Percentiles rank a stretch among this genome's conserved stretches.
Conservation (phyloP, 257 asterid genomes). For the Dorcoceras hygrometricum region DNA sequence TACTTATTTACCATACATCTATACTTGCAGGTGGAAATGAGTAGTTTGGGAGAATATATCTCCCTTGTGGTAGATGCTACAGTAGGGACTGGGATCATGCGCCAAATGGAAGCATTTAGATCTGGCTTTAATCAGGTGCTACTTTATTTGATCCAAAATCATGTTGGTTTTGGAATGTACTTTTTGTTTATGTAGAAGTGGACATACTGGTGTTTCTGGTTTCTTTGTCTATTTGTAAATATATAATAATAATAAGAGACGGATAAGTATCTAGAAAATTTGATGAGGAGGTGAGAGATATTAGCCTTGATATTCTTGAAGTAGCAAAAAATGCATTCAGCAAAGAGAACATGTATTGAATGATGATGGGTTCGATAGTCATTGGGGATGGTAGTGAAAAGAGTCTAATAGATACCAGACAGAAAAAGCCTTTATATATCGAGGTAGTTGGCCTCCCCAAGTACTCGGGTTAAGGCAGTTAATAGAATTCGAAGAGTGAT, state of each 20-base stretch:
- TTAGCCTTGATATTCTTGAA: neutral
- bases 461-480: neutral
- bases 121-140: slow-evolving; percentile 93
- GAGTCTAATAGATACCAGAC: neutral
- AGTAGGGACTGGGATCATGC: slow-evolving; percentile 68
- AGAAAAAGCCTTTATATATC: neutral
- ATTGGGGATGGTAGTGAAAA: neutral
- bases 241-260: too few relatives aligned
- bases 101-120: slow-evolving; percentile 93
- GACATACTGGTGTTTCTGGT: neutral
- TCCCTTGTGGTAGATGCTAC: slow-evolving; percentile 86
- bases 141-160: neutral
- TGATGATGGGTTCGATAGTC: neutral
- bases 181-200: neutral
- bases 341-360: neutral
- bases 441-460: neutral
- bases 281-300: neutral
- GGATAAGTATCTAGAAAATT: too few relatives aligned
- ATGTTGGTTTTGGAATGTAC: neutral
- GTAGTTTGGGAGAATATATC: slow-evolving; percentile 78
- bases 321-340: neutral
- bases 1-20: neutral
- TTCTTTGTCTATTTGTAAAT: too few relatives aligned
- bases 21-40: slow-evolving; percentile 61
- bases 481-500: neutral